Conservation (phyloP, 495 filamentous ascomycete species). For the Rhizodiscina lignyota region DNA sequence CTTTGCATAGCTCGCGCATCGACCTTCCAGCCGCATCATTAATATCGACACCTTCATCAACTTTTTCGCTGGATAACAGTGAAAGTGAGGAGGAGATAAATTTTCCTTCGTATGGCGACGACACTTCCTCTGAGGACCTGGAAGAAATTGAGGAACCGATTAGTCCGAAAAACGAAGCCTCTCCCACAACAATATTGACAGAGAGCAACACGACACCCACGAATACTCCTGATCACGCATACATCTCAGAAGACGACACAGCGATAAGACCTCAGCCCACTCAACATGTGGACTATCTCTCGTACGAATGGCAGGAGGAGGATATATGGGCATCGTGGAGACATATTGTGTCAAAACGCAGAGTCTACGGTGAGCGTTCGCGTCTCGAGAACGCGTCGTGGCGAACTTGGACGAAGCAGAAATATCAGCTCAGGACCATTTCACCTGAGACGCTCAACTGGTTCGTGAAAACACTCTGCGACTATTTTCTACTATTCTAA, state of each 20-base stretch:
- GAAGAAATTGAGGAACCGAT: background rate
- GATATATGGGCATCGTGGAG: constrained; percentile 98
- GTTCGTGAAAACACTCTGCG: constrained; percentile 31
- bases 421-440: constrained; percentile 68
- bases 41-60: too few species aligned
- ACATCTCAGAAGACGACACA: constrained; percentile 62
- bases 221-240: constrained; percentile 11
- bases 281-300: constrained; percentile 89
- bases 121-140: background rate
- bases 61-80: too few species aligned
- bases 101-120: background rate
- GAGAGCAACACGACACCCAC: constrained; percentile 5
- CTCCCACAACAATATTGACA: constrained; percentile 1
- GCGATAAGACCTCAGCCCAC: constrained; percentile 63
- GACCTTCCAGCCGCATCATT: too few species aligned
- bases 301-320: constrained; percentile 89
- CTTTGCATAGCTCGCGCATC: too few species aligned
- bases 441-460: constrained; percentile 83
- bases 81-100: background rate
- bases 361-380: constrained; percentile 61
- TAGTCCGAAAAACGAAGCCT: constrained; percentile 7
- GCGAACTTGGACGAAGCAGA: constrained; percentile 92
- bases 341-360: constrained; percentile 64
- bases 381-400: constrained; percentile 93
- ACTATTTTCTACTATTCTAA: constrained; percentile 6